Base-by-base conservation (phyloP, 768 basidiomycete species). In the Tricholoma hemisulphureum region DNA sequence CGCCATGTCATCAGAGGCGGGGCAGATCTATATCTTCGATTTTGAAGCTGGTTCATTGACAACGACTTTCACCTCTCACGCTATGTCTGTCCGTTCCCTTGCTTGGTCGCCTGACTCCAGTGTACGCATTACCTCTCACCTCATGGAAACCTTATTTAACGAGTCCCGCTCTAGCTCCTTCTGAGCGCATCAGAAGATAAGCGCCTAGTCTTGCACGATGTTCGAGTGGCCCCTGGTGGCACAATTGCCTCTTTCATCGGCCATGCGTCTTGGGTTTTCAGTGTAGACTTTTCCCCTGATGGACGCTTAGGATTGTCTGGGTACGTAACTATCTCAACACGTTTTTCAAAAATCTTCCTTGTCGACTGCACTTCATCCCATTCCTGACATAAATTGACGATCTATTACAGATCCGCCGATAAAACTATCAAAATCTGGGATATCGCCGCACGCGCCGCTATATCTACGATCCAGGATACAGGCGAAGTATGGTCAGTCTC, bases 181-280 rank as follows among this genome's bases (percentile, higher is more conserved):
- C 77, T 95, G 52, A 94, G 92, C 41, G 95, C 89, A 2, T 95
- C 93, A 3, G 95, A 98, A 69, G 95, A 96, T 73, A 93, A 93
- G 70, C 85, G 91, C 16, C 86, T 98, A 58, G 87, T 93, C 53
- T 73, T 96, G 49, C 93, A 96, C 70, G 95, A 98, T 67, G 90
- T 95, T 14, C 87, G 95, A 55, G 78, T 82, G n/a, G 77, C 87
- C 5, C 78, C 83, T 43, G 87, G 92, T 18, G 88, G 90, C 37
- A 87, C 88, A 1, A 92, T 95, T 18, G 92, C 95, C 13, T 86
- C 92, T 9, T 77, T 98, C 62, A 83, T 84, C 5, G 95, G 95
- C 0, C 95, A 98, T 70, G 82, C 91, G 0, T 95, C 93, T 9
- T 96, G 95, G 94, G 91, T 93, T 2, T 79, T 98, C 34, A 88